Evolutionary conservation across 116 monocot genomes (phyloP), one percentile per base, ranked within the genome.

Genomic region (Posidonia oceanica): DNA sequence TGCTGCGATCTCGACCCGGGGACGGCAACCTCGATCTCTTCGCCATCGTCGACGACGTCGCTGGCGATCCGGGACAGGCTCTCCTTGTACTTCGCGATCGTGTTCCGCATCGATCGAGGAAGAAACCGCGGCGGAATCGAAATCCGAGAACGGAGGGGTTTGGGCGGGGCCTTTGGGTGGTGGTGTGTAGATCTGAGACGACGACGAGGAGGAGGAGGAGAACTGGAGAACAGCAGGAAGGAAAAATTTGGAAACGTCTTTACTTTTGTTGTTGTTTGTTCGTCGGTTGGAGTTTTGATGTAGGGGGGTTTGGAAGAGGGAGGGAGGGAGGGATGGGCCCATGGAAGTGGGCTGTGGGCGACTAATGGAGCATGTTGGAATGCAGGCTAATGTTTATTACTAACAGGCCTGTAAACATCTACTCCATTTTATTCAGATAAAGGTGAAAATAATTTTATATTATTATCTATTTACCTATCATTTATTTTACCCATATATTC

Each of bases 61-160:
- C 72, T 74, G 77, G 95, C 86, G 78, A 95, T 86, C 75, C 91
- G 86, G 7, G 91, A 91, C 71, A 95, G 88, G 70, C 78, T 88
- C 81, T 88, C 95, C 69, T 86, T 88, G 86, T 91, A 95, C 7
- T 70, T 74, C 23, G 88, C 88, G 61, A 94, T 89, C 61, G 87
- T 85, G 72, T 75, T 85, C 72, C 81, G 84, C 93, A 93, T 93
- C 73, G 59, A 52, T 48, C 12, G 48, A 48, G 48, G 48, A 48
- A 48, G 48, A 48, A 48, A 48, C 48, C 6, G 7, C 48, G 48
- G 12, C 55, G 23, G 22, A 14, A 52, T 67, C 51, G 20, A 12
- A 23, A 40, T 29, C 29, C 29, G 29, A 29, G 29, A 29, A 29
- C 29, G 29, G 29, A 29, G 1, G 29, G 29, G 29, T 0, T 29